Evolutionary conservation across 169 alveolate species (phyloP), one percentile per base, ranked within the genome.

Genomic region (Cryptosporidium ubiquitum): DNA sequence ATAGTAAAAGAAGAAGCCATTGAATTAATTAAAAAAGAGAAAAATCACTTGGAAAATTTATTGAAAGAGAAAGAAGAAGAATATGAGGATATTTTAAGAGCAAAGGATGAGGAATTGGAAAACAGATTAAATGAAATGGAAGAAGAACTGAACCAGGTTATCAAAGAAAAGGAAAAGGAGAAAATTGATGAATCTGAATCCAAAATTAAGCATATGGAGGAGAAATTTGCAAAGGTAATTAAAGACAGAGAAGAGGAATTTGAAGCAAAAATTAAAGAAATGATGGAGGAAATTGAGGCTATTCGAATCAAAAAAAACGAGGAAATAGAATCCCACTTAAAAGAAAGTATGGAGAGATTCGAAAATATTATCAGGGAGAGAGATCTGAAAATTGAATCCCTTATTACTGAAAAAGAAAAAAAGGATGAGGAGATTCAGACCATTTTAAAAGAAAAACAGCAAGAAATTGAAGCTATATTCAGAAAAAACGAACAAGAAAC

Each of bases 251-350:
- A 64, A 33, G 71, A 64, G n/a, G 71, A 64, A 33, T 64, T 64
- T 33, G 71, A 64, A 33, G n/a, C 0, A 26, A 55, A 10, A 37
- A 64, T 64, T 33, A 64, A 64, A n/a, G 49, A 64, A 33, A 64
- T 31, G 51, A 20, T 47, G 57, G 1, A 73, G 35, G 71, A 73
- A 55, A 31, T 73, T 35, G 70, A 73, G 16, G n/a, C 68, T 10
- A n/a, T 55, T 14, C 58, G 18, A 16, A n/a, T 16, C 9, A 52
- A 57, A 14, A 73, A 57, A 20, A 35, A 57, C 33, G 14, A 16
- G 37, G 85, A 73, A 58, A 55, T 73, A 6, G 85, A 73, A n/a
- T n/a, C 4, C 6, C 44, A 10, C 6, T 12, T 73, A 12, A 58
- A 29, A 12, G 70, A 73, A 14, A 73, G 10, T 1, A 31, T 14